Conservation (phyloP, 257 asterid genomes). For the Solanum gandarillasii region DNA sequence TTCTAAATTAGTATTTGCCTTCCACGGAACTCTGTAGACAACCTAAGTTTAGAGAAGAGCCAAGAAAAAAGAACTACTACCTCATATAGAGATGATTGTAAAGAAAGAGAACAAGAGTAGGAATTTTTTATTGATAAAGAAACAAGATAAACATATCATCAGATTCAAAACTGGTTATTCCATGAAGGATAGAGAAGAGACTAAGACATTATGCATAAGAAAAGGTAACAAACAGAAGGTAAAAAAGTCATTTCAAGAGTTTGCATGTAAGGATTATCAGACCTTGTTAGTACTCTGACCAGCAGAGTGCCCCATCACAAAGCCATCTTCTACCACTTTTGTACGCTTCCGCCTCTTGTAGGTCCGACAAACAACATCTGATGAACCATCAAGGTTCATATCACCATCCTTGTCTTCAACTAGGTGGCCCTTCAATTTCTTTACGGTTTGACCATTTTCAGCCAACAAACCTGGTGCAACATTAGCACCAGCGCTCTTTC, state of each 20-base stretch:
- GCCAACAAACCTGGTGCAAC: constrained; percentile 6
- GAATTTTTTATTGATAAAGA: not conserved
- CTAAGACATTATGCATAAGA: not conserved
- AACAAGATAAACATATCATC: not conserved
- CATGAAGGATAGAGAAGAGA: not conserved
- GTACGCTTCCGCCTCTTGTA: constrained; percentile 63
- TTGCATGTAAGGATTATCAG: constrained; percentile 1
- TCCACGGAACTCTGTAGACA: not conserved
- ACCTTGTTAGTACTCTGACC: constrained; percentile 38
- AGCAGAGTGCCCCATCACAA: constrained; percentile 13
- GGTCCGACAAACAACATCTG: constrained; percentile 31
- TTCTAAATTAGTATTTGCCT: not conserved
- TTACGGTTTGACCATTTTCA: constrained; percentile 12
- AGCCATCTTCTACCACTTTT: constrained; percentile 14
- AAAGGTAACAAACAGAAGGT: not conserved
- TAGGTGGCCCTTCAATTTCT: constrained; percentile 23
- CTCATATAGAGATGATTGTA: not conserved
- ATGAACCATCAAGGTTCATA: constrained; percentile 15
- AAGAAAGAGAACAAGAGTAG: not conserved
- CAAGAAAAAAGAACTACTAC: not conserved
- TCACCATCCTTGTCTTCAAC: constrained; percentile 13
- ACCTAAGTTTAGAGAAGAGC: not conserved
- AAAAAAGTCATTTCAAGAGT: not conserved
- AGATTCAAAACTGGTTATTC: not conserved
- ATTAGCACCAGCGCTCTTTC: constrained; percentile 18